Conservation (phyloP, 331 rosid genomes). For the Stylosanthes scabra region DNA sequence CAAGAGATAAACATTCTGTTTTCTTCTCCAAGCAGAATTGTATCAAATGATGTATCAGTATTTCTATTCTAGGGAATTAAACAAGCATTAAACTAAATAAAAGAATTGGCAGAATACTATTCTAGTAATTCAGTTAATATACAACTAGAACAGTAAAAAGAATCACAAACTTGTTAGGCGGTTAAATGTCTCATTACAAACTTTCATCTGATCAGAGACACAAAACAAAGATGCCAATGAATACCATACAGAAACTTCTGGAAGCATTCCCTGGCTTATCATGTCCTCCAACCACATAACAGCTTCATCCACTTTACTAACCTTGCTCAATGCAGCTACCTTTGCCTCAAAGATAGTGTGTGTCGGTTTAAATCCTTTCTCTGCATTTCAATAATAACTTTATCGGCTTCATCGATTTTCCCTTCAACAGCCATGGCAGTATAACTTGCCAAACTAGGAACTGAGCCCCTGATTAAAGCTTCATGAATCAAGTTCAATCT, state of each 20-base stretch:
- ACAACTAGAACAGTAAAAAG: background rate
- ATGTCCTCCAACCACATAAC: conserved; percentile 85
- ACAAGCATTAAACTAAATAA: background rate
- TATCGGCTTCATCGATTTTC: conserved; percentile 59
- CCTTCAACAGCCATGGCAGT: conserved; percentile 72
- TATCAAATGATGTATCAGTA: no score
- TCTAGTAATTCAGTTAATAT: background rate
- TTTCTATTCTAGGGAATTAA: background rate
- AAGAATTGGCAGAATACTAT: background rate
- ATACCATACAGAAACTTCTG: conserved; percentile 62
- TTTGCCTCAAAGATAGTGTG: conserved; percentile 67
- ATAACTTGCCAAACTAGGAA: conserved; percentile 71
- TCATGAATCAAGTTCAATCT: conserved; percentile 64
- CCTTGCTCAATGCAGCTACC: conserved; percentile 58
- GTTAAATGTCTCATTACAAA: conserved; percentile 36
- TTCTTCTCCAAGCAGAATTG: no score
- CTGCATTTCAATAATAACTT: conserved; percentile 60
- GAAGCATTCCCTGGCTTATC: conserved; percentile 68
- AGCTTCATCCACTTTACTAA: conserved; percentile 61
- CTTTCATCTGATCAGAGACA: conserved; percentile 38
- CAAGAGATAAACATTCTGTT: no score
- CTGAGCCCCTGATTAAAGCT: conserved; percentile 72
- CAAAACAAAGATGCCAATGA: conserved; percentile 66
- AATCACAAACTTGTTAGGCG: conserved; percentile 44
- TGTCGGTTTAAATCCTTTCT: conserved; percentile 64